A percentile compares a stretch with the other conserved stretches of the same genome.
Conservation (phyloP, 2,329 filamentous ascomycete genomes). For the Dendrostoma leiphaemia region DNA sequence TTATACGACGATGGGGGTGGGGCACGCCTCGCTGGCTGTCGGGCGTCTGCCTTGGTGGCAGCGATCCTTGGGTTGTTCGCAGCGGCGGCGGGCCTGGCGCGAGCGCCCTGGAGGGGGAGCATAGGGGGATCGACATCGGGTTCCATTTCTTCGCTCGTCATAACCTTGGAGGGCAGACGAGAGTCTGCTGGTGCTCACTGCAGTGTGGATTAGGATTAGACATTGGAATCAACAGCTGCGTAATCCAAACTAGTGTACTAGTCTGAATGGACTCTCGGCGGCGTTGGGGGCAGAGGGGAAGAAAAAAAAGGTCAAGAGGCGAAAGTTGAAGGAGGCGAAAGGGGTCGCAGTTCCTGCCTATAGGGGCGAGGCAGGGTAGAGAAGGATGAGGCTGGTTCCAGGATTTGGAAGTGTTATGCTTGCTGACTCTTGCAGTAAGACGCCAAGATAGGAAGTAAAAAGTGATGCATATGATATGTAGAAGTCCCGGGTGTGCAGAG, state of each 20-base stretch:
- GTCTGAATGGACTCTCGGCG: no score
- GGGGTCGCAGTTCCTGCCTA: background rate
- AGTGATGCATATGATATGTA: background rate
- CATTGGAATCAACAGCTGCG: background rate
- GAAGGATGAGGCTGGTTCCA: background rate
- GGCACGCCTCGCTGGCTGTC: constrained; percentile 6
- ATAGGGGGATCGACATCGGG: constrained; percentile 16
- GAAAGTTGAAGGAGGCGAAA: background rate
- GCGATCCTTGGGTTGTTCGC: background rate
- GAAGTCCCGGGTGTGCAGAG: background rate
- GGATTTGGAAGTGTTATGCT: background rate
- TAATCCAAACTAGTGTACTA: background rate
- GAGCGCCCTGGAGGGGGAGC: constrained; percentile 15
- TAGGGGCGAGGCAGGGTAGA: background rate
- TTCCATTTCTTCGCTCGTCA: constrained; percentile 21
- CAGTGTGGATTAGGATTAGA: constrained; percentile 7
- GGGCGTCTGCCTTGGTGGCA: background rate
- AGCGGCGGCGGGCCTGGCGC: constrained; percentile 1
- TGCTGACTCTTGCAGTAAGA: background rate
- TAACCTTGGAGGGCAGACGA: constrained; percentile 16
- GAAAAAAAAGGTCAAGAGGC: background rate
- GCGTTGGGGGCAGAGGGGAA: no score
- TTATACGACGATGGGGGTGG: background rate
- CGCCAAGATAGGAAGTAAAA: background rate
- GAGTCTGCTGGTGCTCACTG: constrained; percentile 19